These are phyloP conservation scores for Oryza rufipogon DNA, from an alignment of 176 grass and related monocot species.

Conservation along the genomic window DNA sequence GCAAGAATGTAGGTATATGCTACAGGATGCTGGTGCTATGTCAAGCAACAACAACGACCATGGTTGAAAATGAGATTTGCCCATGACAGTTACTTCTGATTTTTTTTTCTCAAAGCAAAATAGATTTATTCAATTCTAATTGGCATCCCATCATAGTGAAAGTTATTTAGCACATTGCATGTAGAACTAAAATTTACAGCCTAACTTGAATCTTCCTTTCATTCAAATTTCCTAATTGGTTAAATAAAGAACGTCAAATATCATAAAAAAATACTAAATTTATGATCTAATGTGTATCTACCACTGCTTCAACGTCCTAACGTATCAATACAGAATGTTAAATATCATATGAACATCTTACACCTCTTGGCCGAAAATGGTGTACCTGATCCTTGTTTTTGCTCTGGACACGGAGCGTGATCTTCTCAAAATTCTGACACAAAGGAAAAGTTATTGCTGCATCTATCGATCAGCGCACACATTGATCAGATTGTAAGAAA, in stretches of 20 bases:
- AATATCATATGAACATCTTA: conserved; percentile 27
- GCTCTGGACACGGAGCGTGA: conserved; percentile 93
- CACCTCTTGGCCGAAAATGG: conserved; percentile 27
- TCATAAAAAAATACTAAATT: conserved; percentile 16
- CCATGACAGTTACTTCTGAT: neutral
- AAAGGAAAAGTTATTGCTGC: conserved; percentile 34
- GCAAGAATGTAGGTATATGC: conserved; percentile 7
- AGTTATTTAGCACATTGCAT: neutral
- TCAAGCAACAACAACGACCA: conserved; percentile 23
- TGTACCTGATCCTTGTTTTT: conserved; percentile 99
- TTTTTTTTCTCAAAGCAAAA: conserved; percentile 3
- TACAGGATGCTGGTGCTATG: conserved; percentile 1
- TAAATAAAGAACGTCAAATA: neutral
- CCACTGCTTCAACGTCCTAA: neutral
- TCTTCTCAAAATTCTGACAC: conserved; percentile 94
- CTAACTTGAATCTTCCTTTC: neutral
- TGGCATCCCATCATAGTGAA: neutral
- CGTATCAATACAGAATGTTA: neutral
- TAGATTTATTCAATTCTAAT: conserved; percentile 9
- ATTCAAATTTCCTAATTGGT: neutral
- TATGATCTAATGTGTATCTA: neutral
- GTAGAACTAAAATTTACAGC: neutral
- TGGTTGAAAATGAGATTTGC: neutral
- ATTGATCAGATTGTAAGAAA: neutral
- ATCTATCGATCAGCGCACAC: conserved; percentile 30